These are phyloP conservation scores for Exophiala alcalophila DNA, from an alignment of 2,329 filamentous ascomycete species.

Conservation along the genomic window DNA sequence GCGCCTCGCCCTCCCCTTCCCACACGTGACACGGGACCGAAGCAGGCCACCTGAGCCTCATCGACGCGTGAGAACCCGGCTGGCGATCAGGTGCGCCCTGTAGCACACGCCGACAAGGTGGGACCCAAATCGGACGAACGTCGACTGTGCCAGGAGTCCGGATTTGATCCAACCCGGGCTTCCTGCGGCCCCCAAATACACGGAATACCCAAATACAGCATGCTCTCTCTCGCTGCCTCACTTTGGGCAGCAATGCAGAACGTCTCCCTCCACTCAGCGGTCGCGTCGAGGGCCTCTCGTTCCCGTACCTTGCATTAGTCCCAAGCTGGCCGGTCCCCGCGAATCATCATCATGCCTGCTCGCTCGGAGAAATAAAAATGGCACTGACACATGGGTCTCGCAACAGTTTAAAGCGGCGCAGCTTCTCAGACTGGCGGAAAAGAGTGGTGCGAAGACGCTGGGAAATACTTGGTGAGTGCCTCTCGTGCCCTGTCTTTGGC, in stretches of 20 bases:
- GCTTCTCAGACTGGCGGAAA: slow-evolving; percentile 88
- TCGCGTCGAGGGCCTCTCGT: slow-evolving; percentile 7
- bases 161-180: slow-evolving; percentile 11
- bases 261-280: slow-evolving; percentile 17
- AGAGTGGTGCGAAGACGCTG: slow-evolving; percentile 81
- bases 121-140: slow-evolving; percentile 3
- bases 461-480: slow-evolving; percentile 95
- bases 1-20: neutral
- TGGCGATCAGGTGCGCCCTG: slow-evolving; percentile 2
- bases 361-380: slow-evolving; percentile 24
- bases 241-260: slow-evolving; percentile 39
- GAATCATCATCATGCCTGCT: slow-evolving; percentile 38
- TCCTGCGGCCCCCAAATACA: slow-evolving; percentile 26
- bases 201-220: slow-evolving; percentile 25
- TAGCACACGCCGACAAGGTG: slow-evolving; percentile 1
- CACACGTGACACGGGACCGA: slow-evolving; percentile 18
- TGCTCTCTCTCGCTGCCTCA: slow-evolving; percentile 29
- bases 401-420: slow-evolving; percentile 72
- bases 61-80: slow-evolving; percentile 4
- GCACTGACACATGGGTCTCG: slow-evolving; percentile 44
- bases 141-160: slow-evolving; percentile 3
- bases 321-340: slow-evolving; percentile 3
- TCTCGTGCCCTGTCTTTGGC: too few relatives aligned
- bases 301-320: slow-evolving; percentile 30
- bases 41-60: slow-evolving; percentile 22